Evolutionary conservation across 257 asterid species (phyloP), one percentile per base, ranked within the genome.

Genomic region (Leonotis leonurus): DNA sequence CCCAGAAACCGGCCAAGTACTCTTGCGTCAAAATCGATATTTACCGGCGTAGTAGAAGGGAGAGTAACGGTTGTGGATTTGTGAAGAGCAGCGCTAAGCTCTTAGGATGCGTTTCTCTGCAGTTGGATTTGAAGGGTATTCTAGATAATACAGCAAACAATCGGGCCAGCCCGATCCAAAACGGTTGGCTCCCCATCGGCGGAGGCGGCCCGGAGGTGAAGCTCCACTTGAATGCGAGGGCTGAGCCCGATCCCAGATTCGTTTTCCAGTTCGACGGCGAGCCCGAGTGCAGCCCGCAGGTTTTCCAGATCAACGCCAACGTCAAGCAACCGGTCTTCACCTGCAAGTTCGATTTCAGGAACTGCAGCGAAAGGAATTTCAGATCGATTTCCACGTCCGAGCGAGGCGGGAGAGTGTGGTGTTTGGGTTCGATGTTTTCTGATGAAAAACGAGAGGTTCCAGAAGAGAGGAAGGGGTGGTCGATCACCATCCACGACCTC

Each of bases 401-500:
- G 43, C 75, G 80, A 44, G 82, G 85, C 70, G 81, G 72, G n/a
- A n/a, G n/a, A n/a, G n/a, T n/a, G n/a, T n/a, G n/a, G n/a, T n/a
- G n/a, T n/a, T n/a, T n/a, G n/a, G n/a, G n/a, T n/a, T n/a, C n/a
- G n/a, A n/a, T n/a, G n/a, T n/a, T n/a, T n/a, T n/a, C n/a, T n/a
- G n/a, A n/a, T n/a, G n/a, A n/a, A n/a, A n/a, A n/a, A n/a, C n/a
- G n/a, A n/a, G n/a, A n/a, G n/a, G n/a, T n/a, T n/a, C n/a, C n/a
- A n/a, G n/a, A n/a, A n/a, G n/a, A n/a, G n/a, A n/a, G n/a, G n/a
- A n/a, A n/a, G n/a, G n/a, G n/a, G n/a, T n/a, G n/a, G n/a, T n/a
- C n/a, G n/a, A n/a, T n/a, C n/a, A n/a, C n/a, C n/a, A n/a, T 92
- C 77, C 99, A 92, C 62, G 98, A 92, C 72, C 90, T 92, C 3